Base-by-base conservation (phyloP, 2,329 filamentous ascomycete species). In the Orbilia brochopaga region DNA sequence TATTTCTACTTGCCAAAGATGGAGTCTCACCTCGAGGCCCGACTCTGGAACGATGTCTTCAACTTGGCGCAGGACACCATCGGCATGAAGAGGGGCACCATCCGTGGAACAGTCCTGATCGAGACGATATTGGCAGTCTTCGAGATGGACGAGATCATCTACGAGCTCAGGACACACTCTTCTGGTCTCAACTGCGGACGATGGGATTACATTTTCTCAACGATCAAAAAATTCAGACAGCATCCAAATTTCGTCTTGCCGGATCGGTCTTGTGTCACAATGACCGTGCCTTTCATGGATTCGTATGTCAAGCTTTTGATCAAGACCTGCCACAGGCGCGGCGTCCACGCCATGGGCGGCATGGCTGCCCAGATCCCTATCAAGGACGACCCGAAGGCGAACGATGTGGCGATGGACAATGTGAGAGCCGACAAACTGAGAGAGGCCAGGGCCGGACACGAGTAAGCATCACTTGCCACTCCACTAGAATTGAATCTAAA, bases 131-230 rank as follows among this genome's bases (percentile, higher is more conserved):
- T 93, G 48, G 94, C 94, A 46, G 94, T 93, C 15, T 99, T 99
- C 78, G 94, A 99, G 85, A 99, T 99, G 94, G 94, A 99, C 78
- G 94, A 99, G 87, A 97, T 99, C 82, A 97, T 99, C 82, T 99
- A 97, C 81, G 94, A 97, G 83, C 88, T 99, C 76, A 90, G 94
- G 73, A 93, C 97, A 79, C 94, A 99, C 84, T 93, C 89, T 80
- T 90, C 93, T 5, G 94, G 94, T 53, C 87, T 99, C 78, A 99
- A 99, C 87, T 97, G 94, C 81, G 94, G 94, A 75, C 90, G 94
- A 76, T 99, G 94, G 94, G 94, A 99, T 80, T 99, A 99, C 85
- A 97, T 99, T 83, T 99, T 99, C 85, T 94, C 90, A 80, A 91
- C 93, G 79, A 97, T 99, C 85, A 99, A 99, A 86, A 96, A 96